phyloP scores from a whole-genome alignment of 2,329 filamentous ascomycete genomes.

The Nemania diffusa region DNA sequence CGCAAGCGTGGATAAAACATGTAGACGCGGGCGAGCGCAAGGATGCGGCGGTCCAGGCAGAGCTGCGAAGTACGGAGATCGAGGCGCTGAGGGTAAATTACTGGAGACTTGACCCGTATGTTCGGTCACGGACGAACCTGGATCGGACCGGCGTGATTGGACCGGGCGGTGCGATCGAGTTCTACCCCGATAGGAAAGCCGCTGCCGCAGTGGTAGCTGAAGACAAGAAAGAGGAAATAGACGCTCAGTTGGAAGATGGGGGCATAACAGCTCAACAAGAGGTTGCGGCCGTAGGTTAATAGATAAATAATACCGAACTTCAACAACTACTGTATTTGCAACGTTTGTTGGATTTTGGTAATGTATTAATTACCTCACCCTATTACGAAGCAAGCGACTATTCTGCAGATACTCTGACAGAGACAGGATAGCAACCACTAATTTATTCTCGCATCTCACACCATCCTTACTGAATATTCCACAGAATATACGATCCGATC shows the following conservation, averaged over 20 bases:
- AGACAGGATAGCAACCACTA: not conserved
- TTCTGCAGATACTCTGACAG: not conserved
- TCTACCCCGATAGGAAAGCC: constrained; percentile 32
- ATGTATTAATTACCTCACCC: not conserved
- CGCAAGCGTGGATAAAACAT: constrained; percentile 74
- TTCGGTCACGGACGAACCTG: constrained; percentile 82
- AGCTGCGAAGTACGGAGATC: constrained; percentile 68
- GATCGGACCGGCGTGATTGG: constrained; percentile 79
- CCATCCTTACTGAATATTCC: not conserved
- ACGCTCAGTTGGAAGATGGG: not conserved
- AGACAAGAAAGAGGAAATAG: not conserved
- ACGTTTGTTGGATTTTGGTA: not conserved
- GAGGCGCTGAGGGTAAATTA: constrained; percentile 75
- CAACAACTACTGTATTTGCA: too few species aligned
- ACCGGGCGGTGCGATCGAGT: constrained; percentile 69
- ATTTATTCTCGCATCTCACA: not conserved
- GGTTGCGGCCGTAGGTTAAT: not conserved
- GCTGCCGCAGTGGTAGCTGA: not conserved
- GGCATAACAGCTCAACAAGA: not conserved
- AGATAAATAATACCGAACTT: not conserved
- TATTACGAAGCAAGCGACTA: not conserved
- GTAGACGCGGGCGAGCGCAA: constrained; percentile 52
- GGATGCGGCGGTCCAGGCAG: constrained; percentile 59
- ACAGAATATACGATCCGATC: not conserved
- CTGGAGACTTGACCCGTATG: constrained; percentile 86